A percentile compares a stretch with the other conserved stretches of the same genome.
Conservation (phyloP, 1,284 basidiomycete species). For the Apiotrichum akiyoshidainum region DNA sequence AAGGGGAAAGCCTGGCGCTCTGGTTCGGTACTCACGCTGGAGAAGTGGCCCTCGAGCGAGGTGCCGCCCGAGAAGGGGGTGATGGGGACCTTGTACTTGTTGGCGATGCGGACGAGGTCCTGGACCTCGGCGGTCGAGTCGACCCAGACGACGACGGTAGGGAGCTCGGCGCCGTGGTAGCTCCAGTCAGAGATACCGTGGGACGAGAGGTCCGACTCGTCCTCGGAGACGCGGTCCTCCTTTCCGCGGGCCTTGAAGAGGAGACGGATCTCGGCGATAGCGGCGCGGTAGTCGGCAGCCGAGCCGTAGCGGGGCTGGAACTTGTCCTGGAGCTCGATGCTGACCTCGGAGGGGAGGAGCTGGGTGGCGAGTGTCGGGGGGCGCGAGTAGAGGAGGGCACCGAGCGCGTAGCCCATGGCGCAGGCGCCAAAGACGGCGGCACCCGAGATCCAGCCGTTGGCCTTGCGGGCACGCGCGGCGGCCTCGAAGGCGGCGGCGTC, state of each 20-base stretch:
- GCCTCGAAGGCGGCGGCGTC: neutral
- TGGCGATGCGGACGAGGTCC: conserved; percentile 42
- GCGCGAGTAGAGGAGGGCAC: neutral
- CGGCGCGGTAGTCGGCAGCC: conserved; percentile 33
- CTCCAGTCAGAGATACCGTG: conserved; percentile 51
- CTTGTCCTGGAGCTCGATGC: conserved; percentile 30
- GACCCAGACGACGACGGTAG: conserved; percentile 51
- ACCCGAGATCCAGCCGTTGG: conserved; percentile 1
- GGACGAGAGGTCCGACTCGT: conserved; percentile 41
- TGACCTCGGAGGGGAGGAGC: conserved; percentile 27
- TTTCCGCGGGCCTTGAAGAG: conserved; percentile 30
- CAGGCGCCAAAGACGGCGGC: neutral
- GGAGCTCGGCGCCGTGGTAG: conserved; percentile 47
- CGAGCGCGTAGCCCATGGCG: neutral
- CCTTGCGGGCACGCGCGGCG: neutral
- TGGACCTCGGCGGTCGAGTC: conserved; percentile 46
- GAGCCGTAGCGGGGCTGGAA: conserved; percentile 41
- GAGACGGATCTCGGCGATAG: conserved; percentile 36
- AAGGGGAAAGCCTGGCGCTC: neutral
- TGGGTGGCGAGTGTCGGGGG: conserved; percentile 3
- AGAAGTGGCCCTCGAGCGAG: conserved; percentile 49
- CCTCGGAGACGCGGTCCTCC: conserved; percentile 41
- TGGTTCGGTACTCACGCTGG: conserved; percentile 29
- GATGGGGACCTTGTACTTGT: conserved; percentile 45
- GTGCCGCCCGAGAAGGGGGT: conserved; percentile 50